Evolutionary conservation across 768 basidiomycete species (phyloP).

Genomic region (Sporobolomyces roseus): DNA sequence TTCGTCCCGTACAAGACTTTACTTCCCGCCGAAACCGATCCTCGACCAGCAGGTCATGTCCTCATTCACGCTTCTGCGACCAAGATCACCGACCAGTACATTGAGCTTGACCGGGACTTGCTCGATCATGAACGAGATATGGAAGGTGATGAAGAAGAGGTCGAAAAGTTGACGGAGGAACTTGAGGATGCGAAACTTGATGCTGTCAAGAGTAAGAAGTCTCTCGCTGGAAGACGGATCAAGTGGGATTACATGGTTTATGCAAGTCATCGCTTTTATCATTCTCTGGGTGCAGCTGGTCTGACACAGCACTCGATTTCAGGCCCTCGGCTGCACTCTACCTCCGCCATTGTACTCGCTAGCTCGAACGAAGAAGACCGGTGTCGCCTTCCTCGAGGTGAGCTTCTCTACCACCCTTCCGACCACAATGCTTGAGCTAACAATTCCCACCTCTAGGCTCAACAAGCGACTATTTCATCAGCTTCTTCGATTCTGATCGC

Average conservation of each 20-base stretch:
- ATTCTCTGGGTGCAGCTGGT: too few species aligned
- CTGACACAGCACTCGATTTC: background rate
- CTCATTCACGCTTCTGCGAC: constrained; percentile 39
- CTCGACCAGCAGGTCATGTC: constrained; percentile 20
- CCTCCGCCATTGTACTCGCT: constrained; percentile 38
- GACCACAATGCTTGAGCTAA: background rate
- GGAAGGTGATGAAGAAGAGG: constrained; percentile 16
- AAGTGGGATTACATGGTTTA: constrained; percentile 43
- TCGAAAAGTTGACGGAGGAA: constrained; percentile 26
- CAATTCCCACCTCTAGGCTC: background rate
- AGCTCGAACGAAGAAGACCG: constrained; percentile 33
- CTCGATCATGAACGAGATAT: constrained; percentile 37
- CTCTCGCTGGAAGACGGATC: constrained; percentile 8
- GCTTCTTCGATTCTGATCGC: constrained; percentile 41
- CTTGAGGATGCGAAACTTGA: constrained; percentile 22
- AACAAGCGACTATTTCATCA: constrained; percentile 25
- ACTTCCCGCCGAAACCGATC: constrained; percentile 7
- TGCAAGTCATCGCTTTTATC: constrained; percentile 10
- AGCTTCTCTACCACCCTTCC: background rate
- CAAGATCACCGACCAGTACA: constrained; percentile 29
- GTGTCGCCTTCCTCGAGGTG: constrained; percentile 38
- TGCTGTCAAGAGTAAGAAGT: constrained; percentile 4
- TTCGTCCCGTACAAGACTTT: constrained; percentile 42
- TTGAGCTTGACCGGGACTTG: constrained; percentile 43
- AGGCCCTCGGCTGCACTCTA: constrained; percentile 45